A percentile compares a stretch with the other conserved stretches of the same genome.
These are phyloP conservation scores for Blakeslea trispora DNA, from an alignment of 371 early-diverging fungal species.

Conservation along the genomic window DNA sequence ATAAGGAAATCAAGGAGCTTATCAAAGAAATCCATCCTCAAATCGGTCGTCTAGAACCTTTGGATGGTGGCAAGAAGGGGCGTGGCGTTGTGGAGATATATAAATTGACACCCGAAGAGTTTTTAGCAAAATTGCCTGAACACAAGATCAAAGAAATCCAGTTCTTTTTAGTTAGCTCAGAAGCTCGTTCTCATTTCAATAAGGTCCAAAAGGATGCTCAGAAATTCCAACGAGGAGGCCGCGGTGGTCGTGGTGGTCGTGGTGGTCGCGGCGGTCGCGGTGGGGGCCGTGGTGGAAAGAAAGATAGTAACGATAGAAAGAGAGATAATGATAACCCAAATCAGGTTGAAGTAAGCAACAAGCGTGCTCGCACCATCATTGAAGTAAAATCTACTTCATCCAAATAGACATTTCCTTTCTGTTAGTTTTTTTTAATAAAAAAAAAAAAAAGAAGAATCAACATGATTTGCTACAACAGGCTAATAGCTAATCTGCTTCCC, in stretches of 20 bases:
- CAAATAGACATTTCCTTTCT: background rate
- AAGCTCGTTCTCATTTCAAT: constrained; percentile 25
- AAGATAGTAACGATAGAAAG: constrained; percentile 7
- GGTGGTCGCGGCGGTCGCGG: constrained; percentile 33
- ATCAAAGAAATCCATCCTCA: constrained; percentile 13
- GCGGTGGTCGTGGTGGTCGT: constrained; percentile 30
- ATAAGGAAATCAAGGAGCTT: constrained; percentile 36
- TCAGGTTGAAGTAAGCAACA: constrained; percentile 11
- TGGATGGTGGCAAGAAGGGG: constrained; percentile 13
- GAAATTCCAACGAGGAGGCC: background rate
- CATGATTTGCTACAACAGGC: no score
- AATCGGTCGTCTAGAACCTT: constrained; percentile 23
- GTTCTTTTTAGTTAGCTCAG: constrained; percentile 20
- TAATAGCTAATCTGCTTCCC: no score
- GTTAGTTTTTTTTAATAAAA: no score
- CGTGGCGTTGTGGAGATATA: constrained; percentile 38
- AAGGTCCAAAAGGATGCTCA: constrained; percentile 22
- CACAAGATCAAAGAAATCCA: constrained; percentile 26
- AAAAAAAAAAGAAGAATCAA: no score
- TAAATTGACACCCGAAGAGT: constrained; percentile 36
- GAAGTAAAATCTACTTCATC: background rate
- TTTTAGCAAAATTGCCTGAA: constrained; percentile 30
- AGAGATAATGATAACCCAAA: constrained; percentile 14
- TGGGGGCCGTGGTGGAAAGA: constrained; percentile 21
- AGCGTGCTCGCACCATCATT: constrained; percentile 16